Evolutionary conservation across 805 yeast genomes (phyloP).

Genomic region (Yarrowia bubula): DNA sequence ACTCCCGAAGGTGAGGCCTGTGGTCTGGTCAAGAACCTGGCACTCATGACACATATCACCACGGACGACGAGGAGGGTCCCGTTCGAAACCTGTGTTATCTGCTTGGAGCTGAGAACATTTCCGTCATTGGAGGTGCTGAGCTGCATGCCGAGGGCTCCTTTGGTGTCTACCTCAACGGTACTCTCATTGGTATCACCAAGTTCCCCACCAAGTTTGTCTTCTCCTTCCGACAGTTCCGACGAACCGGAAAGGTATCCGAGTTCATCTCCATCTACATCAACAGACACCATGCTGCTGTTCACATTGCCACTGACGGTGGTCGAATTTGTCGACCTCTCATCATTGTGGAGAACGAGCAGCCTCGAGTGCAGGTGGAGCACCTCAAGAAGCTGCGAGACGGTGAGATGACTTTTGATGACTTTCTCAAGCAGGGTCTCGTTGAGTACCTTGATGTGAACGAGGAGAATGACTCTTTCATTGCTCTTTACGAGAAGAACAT

Average conservation of each 20-base stretch:
- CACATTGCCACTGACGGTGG: slow-evolving; percentile 99
- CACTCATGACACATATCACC: slow-evolving; percentile 97
- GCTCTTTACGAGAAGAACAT: slow-evolving; percentile 80
- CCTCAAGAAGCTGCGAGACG: slow-evolving; percentile 57
- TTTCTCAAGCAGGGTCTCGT: slow-evolving; percentile 82
- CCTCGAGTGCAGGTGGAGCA: slow-evolving; percentile 74
- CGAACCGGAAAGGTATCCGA: slow-evolving; percentile 83
- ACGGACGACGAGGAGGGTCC: slow-evolving; percentile 97
- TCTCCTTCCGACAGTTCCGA: slow-evolving; percentile 73
- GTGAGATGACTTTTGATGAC: slow-evolving; percentile 85
- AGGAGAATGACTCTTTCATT: slow-evolving; percentile 90
- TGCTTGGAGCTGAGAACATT: slow-evolving; percentile 88
- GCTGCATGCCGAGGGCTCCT: slow-evolving; percentile 72
- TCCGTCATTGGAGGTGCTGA: slow-evolving; percentile 77
- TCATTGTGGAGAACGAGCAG: slow-evolving; percentile 72
- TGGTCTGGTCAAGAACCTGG: slow-evolving; percentile 95
- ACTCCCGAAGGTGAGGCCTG: slow-evolving; percentile 99
- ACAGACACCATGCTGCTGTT: slow-evolving; percentile 86
- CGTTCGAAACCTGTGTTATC: slow-evolving; percentile 67
- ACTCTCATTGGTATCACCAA: slow-evolving; percentile 87
- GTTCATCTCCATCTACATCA: slow-evolving; percentile 86
- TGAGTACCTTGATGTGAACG: slow-evolving; percentile 95
- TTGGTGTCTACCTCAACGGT: slow-evolving; percentile 89
- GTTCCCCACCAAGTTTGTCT: slow-evolving; percentile 79
- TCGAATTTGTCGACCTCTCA: slow-evolving; percentile 93